These are phyloP conservation scores for Barnettozyma populi DNA, from an alignment of 805 yeast species.

Conservation along the genomic window DNA sequence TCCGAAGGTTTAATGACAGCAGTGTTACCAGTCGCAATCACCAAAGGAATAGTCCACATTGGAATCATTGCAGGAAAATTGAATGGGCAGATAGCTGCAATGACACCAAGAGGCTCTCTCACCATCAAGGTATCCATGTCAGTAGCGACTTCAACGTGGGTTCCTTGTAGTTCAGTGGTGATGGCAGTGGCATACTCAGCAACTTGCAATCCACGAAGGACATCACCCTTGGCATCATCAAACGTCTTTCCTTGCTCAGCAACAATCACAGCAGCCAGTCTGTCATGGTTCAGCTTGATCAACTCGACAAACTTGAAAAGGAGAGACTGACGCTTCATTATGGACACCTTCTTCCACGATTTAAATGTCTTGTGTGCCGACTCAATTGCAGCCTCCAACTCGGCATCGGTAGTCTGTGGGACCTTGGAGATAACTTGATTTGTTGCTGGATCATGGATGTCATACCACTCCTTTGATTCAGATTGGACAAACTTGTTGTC, in stretches of 20 bases:
- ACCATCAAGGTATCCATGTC: conserved; percentile 74
- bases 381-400: conserved; percentile 57
- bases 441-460: conserved; percentile 71
- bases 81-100: conserved; percentile 77
- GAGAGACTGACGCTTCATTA: conserved; percentile 52
- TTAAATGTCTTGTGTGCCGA: conserved; percentile 56
- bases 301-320: conserved; percentile 64
- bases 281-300: conserved; percentile 59
- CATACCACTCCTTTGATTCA: conserved; percentile 50
- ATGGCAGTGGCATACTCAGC: conserved; percentile 70
- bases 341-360: conserved; percentile 32
- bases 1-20: conserved; percentile 66
- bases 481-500: conserved; percentile 42
- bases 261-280: conserved; percentile 59
- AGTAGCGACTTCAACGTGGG: conserved; percentile 57
- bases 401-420: conserved; percentile 63
- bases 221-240: conserved; percentile 72
- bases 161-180: conserved; percentile 59
- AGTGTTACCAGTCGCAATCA: conserved; percentile 64
- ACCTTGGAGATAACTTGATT: conserved; percentile 56
- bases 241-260: conserved; percentile 74
- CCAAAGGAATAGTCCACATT: conserved; percentile 50
- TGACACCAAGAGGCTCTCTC: conserved; percentile 68
- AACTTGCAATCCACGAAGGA: conserved; percentile 69
- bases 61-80: conserved; percentile 82